Conservation (phyloP, 129 eudicot genomes). For the Lactuca saligna region DNA sequence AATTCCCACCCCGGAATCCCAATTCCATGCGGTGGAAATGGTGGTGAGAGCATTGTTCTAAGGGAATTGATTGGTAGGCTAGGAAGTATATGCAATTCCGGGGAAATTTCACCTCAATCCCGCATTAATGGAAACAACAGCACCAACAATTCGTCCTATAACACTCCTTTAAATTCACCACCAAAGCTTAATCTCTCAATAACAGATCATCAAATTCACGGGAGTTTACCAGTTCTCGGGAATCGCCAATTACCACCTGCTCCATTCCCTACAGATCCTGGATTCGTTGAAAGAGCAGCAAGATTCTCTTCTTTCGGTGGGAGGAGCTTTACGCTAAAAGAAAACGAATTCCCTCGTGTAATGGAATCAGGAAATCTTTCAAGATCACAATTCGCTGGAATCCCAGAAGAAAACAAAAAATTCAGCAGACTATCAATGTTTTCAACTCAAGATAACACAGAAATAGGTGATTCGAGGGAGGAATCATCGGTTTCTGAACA, state of each 20-base stretch:
- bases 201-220: conserved; percentile 33
- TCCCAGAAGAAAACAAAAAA: conserved; percentile 38
- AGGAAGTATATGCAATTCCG: conserved; percentile 68
- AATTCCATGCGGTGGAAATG: conserved; percentile 14
- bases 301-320: conserved; percentile 63
- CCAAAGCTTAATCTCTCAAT: conserved; percentile 60
- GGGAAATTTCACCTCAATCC: conserved; percentile 49
- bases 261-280: conserved; percentile 58
- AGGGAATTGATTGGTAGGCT: conserved; percentile 80
- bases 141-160: conserved; percentile 61
- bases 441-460: conserved; percentile 35
- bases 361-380: conserved; percentile 47
- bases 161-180: conserved; percentile 82
- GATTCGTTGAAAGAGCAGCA: conserved; percentile 78
- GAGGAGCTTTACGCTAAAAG: conserved; percentile 6
- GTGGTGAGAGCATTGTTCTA: conserved; percentile 52
- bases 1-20: conserved; percentile 38
- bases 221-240: conserved; percentile 23
- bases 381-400: conserved; percentile 38
- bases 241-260: conserved; percentile 29
- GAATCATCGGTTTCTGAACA: conserved; percentile 76
- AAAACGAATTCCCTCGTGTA: conserved; percentile 18
- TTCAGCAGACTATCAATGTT: conserved; percentile 36
- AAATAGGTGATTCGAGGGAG: conserved; percentile 58
- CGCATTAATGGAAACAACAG: conserved; percentile 33